Evolutionary conservation across 768 basidiomycete species (phyloP).

Genomic region (Pleurotus ostreatus): DNA sequence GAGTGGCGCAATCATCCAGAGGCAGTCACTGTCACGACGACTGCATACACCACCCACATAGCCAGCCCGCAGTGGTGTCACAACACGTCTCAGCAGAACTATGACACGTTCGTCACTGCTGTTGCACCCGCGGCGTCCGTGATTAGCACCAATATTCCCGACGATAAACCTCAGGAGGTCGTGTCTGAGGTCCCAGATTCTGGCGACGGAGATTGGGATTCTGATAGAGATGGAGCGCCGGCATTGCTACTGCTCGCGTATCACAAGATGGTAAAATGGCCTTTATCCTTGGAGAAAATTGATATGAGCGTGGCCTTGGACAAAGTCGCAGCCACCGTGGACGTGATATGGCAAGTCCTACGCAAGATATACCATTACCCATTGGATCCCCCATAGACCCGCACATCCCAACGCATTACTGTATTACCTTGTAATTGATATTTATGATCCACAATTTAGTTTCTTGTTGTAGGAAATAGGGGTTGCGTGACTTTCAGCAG

Average conservation of each 20-base stretch:
- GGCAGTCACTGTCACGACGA: constrained; percentile 39
- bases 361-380: constrained; percentile 55
- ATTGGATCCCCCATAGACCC: constrained; percentile 37
- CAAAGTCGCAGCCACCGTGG: constrained; percentile 34
- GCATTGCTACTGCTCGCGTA: neutral
- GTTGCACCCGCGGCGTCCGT: constrained; percentile 7
- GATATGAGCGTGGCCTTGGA: constrained; percentile 23
- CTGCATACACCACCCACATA: constrained; percentile 22
- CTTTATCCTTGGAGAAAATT: constrained; percentile 19
- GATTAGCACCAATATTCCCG: neutral
- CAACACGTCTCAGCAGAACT: constrained; percentile 17
- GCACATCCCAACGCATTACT: neutral
- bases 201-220: too few relatives aligned
- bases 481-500: neutral
- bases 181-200: neutral
- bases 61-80: constrained; percentile 20
- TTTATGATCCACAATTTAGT: neutral
- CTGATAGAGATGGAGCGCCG: neutral
- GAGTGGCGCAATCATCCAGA: constrained; percentile 17
- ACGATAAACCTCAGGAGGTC: neutral
- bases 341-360: constrained; percentile 43
- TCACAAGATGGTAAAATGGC: constrained; percentile 18
- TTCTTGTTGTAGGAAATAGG: neutral
- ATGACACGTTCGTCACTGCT: constrained; percentile 11
- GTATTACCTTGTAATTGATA: neutral